Conservation (phyloP, 1,284 basidiomycete species). For the Caloboletus inedulis region DNA sequence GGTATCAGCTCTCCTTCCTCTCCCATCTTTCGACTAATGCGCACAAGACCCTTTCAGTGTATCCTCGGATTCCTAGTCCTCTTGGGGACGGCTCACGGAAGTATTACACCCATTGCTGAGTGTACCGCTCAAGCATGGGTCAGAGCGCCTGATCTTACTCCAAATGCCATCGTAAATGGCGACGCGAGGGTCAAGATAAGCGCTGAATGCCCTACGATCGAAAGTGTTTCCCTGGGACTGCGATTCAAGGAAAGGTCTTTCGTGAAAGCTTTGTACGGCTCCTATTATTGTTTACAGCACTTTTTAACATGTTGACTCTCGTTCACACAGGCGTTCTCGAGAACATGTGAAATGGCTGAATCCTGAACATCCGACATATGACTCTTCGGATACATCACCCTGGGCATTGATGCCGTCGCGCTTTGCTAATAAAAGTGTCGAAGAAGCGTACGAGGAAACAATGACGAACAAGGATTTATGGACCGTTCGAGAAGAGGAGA, state of each 20-base stretch:
- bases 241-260: conserved; percentile 26
- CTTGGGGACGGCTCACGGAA: not conserved
- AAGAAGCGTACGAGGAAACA: not conserved
- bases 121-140: conserved; percentile 20
- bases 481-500: conserved; percentile 20
- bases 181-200: conserved; percentile 22
- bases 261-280: conserved; percentile 12
- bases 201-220: conserved; percentile 15
- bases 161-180: conserved; percentile 14
- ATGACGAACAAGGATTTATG: conserved; percentile 10
- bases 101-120: not conserved
- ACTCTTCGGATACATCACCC: not conserved
- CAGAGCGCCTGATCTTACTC: conserved; percentile 22
- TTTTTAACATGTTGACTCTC: not conserved
- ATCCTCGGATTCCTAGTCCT: conserved; percentile 6
- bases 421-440: not conserved
- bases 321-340: conserved; percentile 5
- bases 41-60: not conserved
- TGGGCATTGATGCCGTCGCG: not conserved
- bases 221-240: conserved; percentile 14
- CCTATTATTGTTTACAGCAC: not conserved
- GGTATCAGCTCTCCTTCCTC: not conserved
- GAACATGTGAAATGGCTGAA: conserved; percentile 2
- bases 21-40: not conserved
- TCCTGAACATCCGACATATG: not conserved